These are phyloP conservation scores for Ambrosia artemisiifolia DNA, from an alignment of 129 eudicot species.

Conservation along the genomic window DNA sequence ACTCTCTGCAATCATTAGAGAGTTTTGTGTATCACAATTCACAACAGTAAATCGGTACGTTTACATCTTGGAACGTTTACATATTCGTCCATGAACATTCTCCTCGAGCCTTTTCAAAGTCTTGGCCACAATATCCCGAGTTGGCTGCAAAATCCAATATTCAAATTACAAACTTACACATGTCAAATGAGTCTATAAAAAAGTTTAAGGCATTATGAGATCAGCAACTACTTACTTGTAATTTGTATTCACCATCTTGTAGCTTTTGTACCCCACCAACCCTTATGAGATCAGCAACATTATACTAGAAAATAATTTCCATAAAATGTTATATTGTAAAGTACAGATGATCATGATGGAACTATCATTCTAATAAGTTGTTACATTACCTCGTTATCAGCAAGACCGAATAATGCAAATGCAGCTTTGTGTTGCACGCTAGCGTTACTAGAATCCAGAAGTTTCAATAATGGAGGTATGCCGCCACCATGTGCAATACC, in stretches of 20 bases:
- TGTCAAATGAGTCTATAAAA: background rate
- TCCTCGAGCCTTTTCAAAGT: constrained; percentile 64
- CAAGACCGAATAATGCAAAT: constrained; percentile 72
- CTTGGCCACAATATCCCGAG: constrained; percentile 65
- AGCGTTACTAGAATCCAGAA: constrained; percentile 61
- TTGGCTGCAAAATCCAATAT: constrained; percentile 44
- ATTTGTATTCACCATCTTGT: constrained; percentile 58
- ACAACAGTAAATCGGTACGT: no score
- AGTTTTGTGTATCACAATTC: no score
- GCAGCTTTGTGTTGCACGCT: constrained; percentile 73
- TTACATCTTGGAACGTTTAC: no score
- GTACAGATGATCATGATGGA: background rate
- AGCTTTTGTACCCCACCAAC: constrained; percentile 65
- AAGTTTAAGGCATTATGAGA: background rate
- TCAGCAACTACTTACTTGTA: constrained; percentile 47
- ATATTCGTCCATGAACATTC: constrained; percentile 50
- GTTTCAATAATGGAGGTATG: constrained; percentile 55
- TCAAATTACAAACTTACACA: constrained; percentile 1
- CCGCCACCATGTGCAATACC: constrained; percentile 73
- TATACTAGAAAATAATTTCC: constrained; percentile 34
- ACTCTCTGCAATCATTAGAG: no score
- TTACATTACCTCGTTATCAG: constrained; percentile 65
- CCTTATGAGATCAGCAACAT: constrained; percentile 56
- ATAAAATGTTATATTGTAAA: background rate
- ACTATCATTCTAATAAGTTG: background rate